phyloP scores from a whole-genome alignment of 768 basidiomycete genomes.

The Auricularia sp. region DNA sequence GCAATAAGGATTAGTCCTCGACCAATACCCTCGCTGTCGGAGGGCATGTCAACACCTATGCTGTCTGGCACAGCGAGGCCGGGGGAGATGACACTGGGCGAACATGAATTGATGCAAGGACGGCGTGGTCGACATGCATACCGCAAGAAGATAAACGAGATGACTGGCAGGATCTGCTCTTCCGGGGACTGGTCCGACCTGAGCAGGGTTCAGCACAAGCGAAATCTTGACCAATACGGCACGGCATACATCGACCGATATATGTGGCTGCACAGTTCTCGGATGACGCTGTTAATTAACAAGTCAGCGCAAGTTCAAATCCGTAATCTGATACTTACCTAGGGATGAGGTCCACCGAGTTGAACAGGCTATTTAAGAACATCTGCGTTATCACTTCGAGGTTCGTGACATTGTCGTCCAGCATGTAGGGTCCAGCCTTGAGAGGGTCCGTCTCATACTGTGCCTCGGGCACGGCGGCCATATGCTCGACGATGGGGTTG shows the following conservation, averaged over 20 bases:
- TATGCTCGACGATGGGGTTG: constrained; percentile 66
- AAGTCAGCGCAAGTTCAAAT: background rate
- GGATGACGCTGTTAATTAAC: background rate
- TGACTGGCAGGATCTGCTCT: constrained; percentile 70
- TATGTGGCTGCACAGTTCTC: background rate
- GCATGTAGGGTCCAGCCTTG: constrained; percentile 47
- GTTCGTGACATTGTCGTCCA: constrained; percentile 57
- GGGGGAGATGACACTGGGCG: constrained; percentile 77
- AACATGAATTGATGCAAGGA: background rate
- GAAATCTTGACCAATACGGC: background rate
- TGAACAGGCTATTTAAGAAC: constrained; percentile 41
- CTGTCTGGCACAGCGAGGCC: constrained; percentile 79
- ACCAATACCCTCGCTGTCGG: constrained; percentile 49
- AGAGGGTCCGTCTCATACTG: constrained; percentile 72
- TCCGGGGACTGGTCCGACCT: constrained; percentile 67
- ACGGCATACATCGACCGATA: background rate
- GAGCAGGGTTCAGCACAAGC: constrained; percentile 10
- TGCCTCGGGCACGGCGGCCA: constrained; percentile 64
- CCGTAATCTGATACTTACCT: background rate
- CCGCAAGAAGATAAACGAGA: constrained; percentile 88
- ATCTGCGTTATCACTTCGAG: constrained; percentile 64
- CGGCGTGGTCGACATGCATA: constrained; percentile 18
- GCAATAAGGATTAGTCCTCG: constrained; percentile 83
- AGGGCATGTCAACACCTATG: constrained; percentile 66
- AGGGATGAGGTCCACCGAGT: background rate